phyloP scores from a whole-genome alignment of 306 rosid species.

The Trifolium subterraneum region DNA sequence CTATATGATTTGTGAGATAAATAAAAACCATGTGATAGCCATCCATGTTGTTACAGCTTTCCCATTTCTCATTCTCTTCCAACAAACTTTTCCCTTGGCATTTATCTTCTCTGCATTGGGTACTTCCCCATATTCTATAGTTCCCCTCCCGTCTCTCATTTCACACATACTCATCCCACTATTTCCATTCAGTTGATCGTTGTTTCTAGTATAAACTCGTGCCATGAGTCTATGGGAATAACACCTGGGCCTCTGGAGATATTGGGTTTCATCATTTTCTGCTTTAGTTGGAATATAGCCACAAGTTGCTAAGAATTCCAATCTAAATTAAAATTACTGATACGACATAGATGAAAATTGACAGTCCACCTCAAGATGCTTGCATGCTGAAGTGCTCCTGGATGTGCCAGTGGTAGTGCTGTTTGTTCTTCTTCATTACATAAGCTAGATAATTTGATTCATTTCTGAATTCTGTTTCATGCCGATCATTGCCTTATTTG shows the following conservation, averaged over 20 bases:
- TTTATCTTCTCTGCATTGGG: slow-evolving; percentile 1
- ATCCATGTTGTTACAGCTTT: slow-evolving; percentile 8
- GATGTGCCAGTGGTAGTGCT: neutral
- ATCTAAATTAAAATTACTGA: neutral
- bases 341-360: neutral
- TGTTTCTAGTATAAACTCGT: neutral
- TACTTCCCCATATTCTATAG: neutral
- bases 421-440: slow-evolving; percentile 12
- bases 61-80: slow-evolving; percentile 8
- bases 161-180: slow-evolving; percentile 1
- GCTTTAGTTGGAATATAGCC: slow-evolving; percentile 25
- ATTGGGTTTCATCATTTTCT: neutral
- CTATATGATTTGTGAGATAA: neutral
- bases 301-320: neutral
- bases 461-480: slow-evolving; percentile 22
- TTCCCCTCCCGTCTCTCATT: neutral
- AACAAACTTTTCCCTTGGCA: neutral
- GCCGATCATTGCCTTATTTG: slow-evolving; percentile 13
- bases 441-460: slow-evolving; percentile 10
- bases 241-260: neutral
- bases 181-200: neutral
- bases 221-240: neutral
- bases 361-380: slow-evolving; percentile 13
- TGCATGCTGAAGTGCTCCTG: slow-evolving; percentile 12
- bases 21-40: neutral